Evolutionary conservation across 179 eudicot species (phyloP).

Genomic region (Silene coronaria): DNA sequence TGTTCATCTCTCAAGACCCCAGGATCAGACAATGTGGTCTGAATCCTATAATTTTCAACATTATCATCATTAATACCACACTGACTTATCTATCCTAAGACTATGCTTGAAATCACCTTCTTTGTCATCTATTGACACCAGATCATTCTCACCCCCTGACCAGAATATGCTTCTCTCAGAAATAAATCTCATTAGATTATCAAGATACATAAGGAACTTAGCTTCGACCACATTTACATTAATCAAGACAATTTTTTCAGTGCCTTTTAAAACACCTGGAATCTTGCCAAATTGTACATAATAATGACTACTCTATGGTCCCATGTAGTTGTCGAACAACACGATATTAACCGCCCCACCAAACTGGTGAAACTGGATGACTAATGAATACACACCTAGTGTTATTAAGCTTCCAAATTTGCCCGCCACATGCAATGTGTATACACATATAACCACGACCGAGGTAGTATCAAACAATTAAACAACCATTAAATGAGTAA

Average conservation of each 20-base stretch:
- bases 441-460: too few relatives aligned
- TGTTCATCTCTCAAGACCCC: slow-evolving; percentile 43
- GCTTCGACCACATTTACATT: slow-evolving; percentile 81
- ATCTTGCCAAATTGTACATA: slow-evolving; percentile 92
- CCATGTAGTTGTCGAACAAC: slow-evolving; percentile 93
- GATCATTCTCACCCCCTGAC: slow-evolving; percentile 35
- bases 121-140: slow-evolving; percentile 30
- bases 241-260: slow-evolving; percentile 71
- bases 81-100: slow-evolving; percentile 29
- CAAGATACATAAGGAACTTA: slow-evolving; percentile 80
- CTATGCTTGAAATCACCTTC: slow-evolving; percentile 30
- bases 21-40: slow-evolving; percentile 34
- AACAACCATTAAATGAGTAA: too few relatives aligned
- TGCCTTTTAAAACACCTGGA: slow-evolving; percentile 89
- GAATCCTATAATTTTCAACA: slow-evolving; percentile 30
- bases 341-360: slow-evolving; percentile 92
- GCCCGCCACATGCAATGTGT: slow-evolving; percentile 65
- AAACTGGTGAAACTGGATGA: slow-evolving; percentile 92
- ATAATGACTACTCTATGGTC: slow-evolving; percentile 77
- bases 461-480: too few relatives aligned
- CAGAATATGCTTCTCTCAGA: slow-evolving; percentile 51
- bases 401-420: slow-evolving; percentile 71
- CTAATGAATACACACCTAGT: slow-evolving; percentile 86
- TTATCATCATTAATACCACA: slow-evolving; percentile 28
- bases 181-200: slow-evolving; percentile 95